phyloP scores from a whole-genome alignment of 2,329 filamentous ascomycete genomes.

The Trichoderma gracile region DNA sequence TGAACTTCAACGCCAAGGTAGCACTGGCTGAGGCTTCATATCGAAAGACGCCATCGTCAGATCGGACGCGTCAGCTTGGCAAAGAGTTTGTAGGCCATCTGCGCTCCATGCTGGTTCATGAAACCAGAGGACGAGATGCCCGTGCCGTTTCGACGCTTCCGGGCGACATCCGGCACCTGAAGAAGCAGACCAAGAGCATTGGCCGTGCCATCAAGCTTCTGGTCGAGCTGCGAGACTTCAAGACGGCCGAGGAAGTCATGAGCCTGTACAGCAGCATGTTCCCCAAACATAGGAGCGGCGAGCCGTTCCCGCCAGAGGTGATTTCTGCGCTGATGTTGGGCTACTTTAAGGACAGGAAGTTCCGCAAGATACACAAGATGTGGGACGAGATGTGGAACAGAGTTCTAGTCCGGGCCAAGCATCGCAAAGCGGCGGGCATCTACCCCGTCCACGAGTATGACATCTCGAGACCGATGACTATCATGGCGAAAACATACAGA shows the following conservation, averaged over 20 bases:
- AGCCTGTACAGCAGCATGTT: constrained; percentile 52
- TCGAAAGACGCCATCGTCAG: constrained; percentile 30
- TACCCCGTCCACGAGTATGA: constrained; percentile 55
- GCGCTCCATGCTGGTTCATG: constrained; percentile 28
- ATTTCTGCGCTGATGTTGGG: constrained; percentile 68
- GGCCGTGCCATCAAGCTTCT: constrained; percentile 41
- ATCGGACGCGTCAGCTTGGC: constrained; percentile 32
- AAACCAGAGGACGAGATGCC: neutral
- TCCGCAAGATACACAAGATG: constrained; percentile 61
- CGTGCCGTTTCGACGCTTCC: constrained; percentile 7
- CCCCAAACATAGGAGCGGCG: constrained; percentile 36
- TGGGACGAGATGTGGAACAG: constrained; percentile 65
- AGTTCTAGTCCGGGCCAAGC: constrained; percentile 44
- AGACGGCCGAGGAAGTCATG: constrained; percentile 59
- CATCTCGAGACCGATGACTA: constrained; percentile 50
- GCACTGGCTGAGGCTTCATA: constrained; percentile 46
- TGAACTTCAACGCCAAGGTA: constrained; percentile 47
- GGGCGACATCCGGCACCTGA: constrained; percentile 31
- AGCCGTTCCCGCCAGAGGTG: constrained; percentile 54
- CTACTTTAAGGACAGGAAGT: constrained; percentile 58
- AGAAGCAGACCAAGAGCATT: constrained; percentile 35
- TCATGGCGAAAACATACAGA: constrained; percentile 50
- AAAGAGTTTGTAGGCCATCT: constrained; percentile 38
- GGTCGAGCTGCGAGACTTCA: constrained; percentile 44
- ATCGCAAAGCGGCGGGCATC: constrained; percentile 34